Conservation (phyloP, 768 basidiomycete species). For the Sistotremastrum niveocremeum region DNA sequence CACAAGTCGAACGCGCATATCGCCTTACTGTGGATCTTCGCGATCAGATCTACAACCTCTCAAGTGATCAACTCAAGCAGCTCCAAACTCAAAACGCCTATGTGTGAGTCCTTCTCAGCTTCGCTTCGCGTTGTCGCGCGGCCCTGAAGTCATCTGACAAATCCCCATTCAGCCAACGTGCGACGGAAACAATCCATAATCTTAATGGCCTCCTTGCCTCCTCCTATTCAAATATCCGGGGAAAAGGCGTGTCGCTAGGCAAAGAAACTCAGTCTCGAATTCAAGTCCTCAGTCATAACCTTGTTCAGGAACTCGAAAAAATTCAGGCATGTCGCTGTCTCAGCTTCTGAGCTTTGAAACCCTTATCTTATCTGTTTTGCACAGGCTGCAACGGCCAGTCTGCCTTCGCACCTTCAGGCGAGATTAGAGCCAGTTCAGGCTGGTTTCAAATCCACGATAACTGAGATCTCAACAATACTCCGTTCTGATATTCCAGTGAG, state of each 20-base stretch:
- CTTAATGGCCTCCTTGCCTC: constrained; percentile 48
- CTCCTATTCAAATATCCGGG: constrained; percentile 26
- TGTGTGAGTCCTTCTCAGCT: constrained; percentile 32
- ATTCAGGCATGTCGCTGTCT: constrained; percentile 23
- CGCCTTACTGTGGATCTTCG: constrained; percentile 50
- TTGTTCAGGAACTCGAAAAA: constrained; percentile 54
- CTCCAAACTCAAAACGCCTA: constrained; percentile 51
- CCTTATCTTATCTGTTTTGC: background rate
- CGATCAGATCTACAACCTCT: constrained; percentile 50
- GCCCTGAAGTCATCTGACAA: constrained; percentile 2
- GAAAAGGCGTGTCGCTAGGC: constrained; percentile 6
- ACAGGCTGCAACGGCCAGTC: constrained; percentile 39
- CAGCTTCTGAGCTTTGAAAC: background rate
- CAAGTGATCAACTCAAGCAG: constrained; percentile 58
- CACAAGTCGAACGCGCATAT: constrained; percentile 65
- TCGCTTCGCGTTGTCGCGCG: background rate
- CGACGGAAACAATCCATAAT: constrained; percentile 50
- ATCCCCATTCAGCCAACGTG: constrained; percentile 39
- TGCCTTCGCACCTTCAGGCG: constrained; percentile 40
- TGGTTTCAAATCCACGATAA: constrained; percentile 37
- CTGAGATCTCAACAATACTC: constrained; percentile 37
- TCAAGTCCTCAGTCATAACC: constrained; percentile 45
- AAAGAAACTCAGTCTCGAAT: constrained; percentile 38
- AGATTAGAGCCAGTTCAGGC: constrained; percentile 46
- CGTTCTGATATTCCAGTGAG: constrained; percentile 41